Percentiles rank a stretch among this genome's conserved stretches.
Evolutionary conservation across 2,329 filamentous ascomycete species (phyloP).

Genomic region (Botrytis tulipae): DNA sequence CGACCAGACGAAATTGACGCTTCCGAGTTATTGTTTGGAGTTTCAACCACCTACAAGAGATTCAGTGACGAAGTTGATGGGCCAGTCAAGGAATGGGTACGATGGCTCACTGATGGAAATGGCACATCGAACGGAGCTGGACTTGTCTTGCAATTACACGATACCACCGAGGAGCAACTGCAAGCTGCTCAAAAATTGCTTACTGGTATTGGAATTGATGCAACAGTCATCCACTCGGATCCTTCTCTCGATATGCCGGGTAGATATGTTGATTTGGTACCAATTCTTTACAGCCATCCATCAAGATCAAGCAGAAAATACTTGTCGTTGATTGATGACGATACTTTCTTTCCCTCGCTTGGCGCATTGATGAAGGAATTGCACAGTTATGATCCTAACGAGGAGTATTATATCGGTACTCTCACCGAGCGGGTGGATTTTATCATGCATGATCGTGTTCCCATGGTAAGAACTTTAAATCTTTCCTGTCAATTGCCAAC

Average conservation of each 20-base stretch:
- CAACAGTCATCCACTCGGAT: conserved; percentile 55
- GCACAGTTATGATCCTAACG: conserved; percentile 33
- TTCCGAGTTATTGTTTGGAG: conserved; percentile 57
- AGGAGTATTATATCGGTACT: conserved; percentile 38
- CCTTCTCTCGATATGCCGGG: conserved; percentile 56
- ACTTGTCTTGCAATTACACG: conserved; percentile 53
- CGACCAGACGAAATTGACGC: conserved; percentile 52
- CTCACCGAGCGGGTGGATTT: conserved; percentile 38
- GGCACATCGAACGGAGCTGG: conserved; percentile 57
- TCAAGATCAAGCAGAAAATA: conserved; percentile 31
- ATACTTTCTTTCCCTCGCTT: conserved; percentile 39
- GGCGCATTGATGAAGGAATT: conserved; percentile 37
- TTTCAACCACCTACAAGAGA: conserved; percentile 57
- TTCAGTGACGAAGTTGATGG: conserved; percentile 49
- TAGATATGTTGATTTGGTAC: conserved; percentile 55
- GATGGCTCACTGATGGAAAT: conserved; percentile 58
- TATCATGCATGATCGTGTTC: conserved; percentile 26
- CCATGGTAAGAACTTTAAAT: conserved; percentile 9
- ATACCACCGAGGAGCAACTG: conserved; percentile 52
- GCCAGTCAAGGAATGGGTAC: conserved; percentile 57
- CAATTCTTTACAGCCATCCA: conserved; percentile 53
- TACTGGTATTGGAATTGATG: conserved; percentile 51
- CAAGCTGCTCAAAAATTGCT: conserved; percentile 49
- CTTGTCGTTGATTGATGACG: conserved; percentile 38
- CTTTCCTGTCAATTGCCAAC: conserved; percentile 25